These are phyloP conservation scores for thale cress (Arabidopsis thaliana) DNA, from an alignment of 345 rosid genomes.

Conservation along the genomic window DNA sequence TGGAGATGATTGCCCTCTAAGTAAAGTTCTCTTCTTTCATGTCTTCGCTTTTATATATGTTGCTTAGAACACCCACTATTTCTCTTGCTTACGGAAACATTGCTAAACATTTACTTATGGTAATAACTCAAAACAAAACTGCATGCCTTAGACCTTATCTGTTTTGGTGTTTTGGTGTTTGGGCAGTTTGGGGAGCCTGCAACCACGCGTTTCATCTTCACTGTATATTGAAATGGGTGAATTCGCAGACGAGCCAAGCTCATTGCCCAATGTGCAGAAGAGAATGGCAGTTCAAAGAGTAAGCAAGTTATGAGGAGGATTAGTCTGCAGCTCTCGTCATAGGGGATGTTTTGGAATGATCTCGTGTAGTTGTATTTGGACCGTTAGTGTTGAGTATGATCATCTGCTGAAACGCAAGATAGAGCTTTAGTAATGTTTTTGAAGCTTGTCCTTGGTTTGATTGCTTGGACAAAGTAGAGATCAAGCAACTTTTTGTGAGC, in stretches of 20 bases:
- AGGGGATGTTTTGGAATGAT: constrained; percentile 1
- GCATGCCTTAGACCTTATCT: neutral
- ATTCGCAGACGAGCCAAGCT: constrained; percentile 86
- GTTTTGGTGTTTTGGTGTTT: constrained; percentile 15
- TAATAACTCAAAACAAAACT: neutral
- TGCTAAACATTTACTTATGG: neutral
- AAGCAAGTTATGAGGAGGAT: constrained; percentile 20
- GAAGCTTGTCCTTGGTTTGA: constrained; percentile 5
- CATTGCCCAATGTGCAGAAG: constrained; percentile 92
- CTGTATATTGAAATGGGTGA: constrained; percentile 95
- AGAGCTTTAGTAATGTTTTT: neutral
- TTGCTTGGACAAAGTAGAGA: neutral
- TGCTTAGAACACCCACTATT: neutral
- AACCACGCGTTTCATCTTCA: constrained; percentile 92
- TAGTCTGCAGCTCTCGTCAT: neutral
- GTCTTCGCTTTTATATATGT: neutral
- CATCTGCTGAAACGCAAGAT: neutral
- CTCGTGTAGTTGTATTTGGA: constrained; percentile 5
- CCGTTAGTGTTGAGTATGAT: constrained; percentile 12
- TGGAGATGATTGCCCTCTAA: constrained; percentile 91
- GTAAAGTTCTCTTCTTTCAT: constrained; percentile 49
- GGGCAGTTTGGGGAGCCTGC: constrained; percentile 73
- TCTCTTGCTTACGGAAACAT: neutral
- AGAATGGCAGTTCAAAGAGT: constrained; percentile 80
- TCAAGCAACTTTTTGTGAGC: constrained; percentile 13